Percentiles rank a stretch among this genome's conserved stretches.
phyloP scores from a whole-genome alignment of 2,329 filamentous ascomycete genomes.

The Aspergillus tamarii region DNA sequence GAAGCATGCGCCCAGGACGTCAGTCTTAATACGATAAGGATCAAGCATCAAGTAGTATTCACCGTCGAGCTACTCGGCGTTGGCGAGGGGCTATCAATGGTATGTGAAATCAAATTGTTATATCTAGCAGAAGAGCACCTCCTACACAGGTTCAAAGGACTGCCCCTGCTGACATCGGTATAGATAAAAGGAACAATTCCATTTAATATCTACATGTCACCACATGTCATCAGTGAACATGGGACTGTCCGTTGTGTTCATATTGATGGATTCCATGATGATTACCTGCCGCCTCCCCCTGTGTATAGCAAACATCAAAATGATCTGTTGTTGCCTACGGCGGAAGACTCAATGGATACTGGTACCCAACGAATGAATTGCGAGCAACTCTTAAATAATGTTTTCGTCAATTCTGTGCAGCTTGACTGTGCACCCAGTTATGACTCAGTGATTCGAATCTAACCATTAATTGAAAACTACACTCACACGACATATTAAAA shows the following conservation, averaged over 20 bases:
- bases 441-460: neutral
- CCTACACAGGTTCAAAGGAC: neutral
- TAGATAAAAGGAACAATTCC: constrained; percentile 8
- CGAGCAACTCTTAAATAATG: neutral
- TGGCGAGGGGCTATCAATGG: neutral
- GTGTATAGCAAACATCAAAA: constrained; percentile 4
- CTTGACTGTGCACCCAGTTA: neutral
- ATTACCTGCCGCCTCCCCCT: neutral
- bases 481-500: too few relatives aligned
- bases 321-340: neutral
- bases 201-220: constrained; percentile 9
- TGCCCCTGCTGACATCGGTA: neutral
- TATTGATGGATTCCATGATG: neutral
- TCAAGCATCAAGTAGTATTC: constrained; percentile 1
- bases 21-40: neutral
- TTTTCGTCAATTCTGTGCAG: neutral
- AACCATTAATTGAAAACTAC: neutral
- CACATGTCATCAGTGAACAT: neutral
- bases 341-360: neutral
- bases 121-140: too few relatives aligned
- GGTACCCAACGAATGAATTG: neutral
- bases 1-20: neutral
- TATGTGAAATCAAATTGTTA: neutral
- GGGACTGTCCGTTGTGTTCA: neutral
- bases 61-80: neutral